Percentiles rank a stretch among this genome's conserved stretches.
phyloP scores from a whole-genome alignment of 495 filamentous ascomycete species.

The Neurospora terricola region DNA sequence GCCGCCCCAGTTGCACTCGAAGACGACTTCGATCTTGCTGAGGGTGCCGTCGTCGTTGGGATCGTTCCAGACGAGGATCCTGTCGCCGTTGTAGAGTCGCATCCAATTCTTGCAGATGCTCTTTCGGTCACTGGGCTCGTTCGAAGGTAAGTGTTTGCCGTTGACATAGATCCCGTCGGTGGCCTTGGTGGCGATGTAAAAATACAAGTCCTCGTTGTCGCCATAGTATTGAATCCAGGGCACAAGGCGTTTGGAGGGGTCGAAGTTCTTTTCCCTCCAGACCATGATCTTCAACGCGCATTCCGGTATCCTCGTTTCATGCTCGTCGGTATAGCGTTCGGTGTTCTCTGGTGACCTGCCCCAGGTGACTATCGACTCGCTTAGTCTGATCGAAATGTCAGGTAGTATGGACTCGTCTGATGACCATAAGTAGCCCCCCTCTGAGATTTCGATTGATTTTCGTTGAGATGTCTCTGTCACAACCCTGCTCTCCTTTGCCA shows the following conservation, averaged over 20 bases:
- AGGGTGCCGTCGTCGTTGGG: slow-evolving; percentile 6
- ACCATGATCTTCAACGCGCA: slow-evolving; percentile 69
- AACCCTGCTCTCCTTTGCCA: background rate
- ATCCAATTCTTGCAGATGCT: slow-evolving; percentile 43
- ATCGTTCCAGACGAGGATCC: slow-evolving; percentile 49
- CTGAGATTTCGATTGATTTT: background rate
- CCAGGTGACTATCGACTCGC: slow-evolving; percentile 59
- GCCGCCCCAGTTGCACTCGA: slow-evolving; percentile 38
- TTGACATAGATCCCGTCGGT: slow-evolving; percentile 65
- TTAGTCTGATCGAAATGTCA: slow-evolving; percentile 51
- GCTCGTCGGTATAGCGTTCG: slow-evolving; percentile 51
- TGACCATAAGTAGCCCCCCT: background rate
- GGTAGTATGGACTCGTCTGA: slow-evolving; percentile 10
- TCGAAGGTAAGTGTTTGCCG: slow-evolving; percentile 42
- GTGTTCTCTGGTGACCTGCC: slow-evolving; percentile 57
- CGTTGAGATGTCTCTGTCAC: background rate
- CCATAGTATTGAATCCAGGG: slow-evolving; percentile 29
- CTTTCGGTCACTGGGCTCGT: slow-evolving; percentile 14
- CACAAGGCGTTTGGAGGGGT: slow-evolving; percentile 25
- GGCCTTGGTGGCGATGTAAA: slow-evolving; percentile 66
- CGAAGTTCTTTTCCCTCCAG: slow-evolving; percentile 51
- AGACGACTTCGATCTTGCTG: slow-evolving; percentile 26
- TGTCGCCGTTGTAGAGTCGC: slow-evolving; percentile 60
- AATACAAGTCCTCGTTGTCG: slow-evolving; percentile 41
- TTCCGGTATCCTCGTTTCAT: slow-evolving; percentile 54